Percentiles rank a stretch among this genome's conserved stretches.
phyloP scores from a whole-genome alignment of 768 basidiomycete genomes.

The Hericium coralloides region DNA sequence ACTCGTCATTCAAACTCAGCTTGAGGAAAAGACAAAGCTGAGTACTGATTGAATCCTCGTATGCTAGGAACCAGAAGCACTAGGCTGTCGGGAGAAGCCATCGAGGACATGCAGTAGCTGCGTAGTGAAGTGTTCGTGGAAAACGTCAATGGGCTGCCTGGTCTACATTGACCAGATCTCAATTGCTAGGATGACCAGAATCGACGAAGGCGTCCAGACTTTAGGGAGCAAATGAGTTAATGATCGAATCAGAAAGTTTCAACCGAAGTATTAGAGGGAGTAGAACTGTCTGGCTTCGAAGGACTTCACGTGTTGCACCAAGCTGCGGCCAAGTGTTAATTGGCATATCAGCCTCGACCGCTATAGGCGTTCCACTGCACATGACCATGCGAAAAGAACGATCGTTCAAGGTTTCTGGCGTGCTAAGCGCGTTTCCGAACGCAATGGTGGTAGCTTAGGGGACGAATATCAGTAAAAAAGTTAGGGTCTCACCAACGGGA shows the following conservation, averaged over 20 bases:
- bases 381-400: conserved; percentile 55
- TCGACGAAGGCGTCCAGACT: conserved; percentile 92
- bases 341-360: conserved; percentile 65
- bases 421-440: conserved; percentile 31
- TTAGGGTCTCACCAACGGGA: neutral
- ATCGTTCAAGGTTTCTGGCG: conserved; percentile 26
- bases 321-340: conserved; percentile 59
- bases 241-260: neutral
- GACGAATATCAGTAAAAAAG: neutral
- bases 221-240: conserved; percentile 23
- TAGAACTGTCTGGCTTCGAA: conserved; percentile 64
- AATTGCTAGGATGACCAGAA: conserved; percentile 61
- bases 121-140: conserved; percentile 52
- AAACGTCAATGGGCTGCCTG: conserved; percentile 56
- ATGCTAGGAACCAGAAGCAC: conserved; percentile 78
- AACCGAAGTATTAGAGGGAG: conserved; percentile 50
- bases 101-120: conserved; percentile 51
- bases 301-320: conserved; percentile 55
- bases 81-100: conserved; percentile 54
- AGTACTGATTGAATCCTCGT: conserved; percentile 66
- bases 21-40: conserved; percentile 88
- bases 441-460: conserved; percentile 54
- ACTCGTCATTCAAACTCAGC: conserved; percentile 39
- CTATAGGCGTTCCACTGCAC: conserved; percentile 89
- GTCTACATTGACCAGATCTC: conserved; percentile 65